These are phyloP conservation scores for Mycosarcoma mackinlayi DNA, from an alignment of 1,284 basidiomycete species.

Conservation along the genomic window DNA sequence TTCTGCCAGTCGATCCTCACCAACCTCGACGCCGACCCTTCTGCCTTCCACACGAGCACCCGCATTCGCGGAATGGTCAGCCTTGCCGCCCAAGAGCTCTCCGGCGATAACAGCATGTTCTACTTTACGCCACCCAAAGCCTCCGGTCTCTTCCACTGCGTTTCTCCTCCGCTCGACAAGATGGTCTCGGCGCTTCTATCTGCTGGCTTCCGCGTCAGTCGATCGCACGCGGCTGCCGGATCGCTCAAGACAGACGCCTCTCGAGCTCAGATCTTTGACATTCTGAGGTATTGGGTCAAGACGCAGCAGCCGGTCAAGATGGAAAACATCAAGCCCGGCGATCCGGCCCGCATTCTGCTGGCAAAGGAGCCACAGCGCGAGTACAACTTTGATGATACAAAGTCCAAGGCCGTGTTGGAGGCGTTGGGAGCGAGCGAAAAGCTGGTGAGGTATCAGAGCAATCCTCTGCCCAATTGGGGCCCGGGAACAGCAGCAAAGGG, in stretches of 20 bases:
- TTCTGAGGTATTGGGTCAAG: conserved; percentile 82
- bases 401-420: conserved; percentile 32
- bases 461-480: conserved; percentile 92
- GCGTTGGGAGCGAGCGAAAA: conserved; percentile 35
- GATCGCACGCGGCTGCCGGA: conserved; percentile 88
- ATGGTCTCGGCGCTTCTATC: conserved; percentile 85
- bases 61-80: conserved; percentile 96
- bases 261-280: conserved; percentile 79
- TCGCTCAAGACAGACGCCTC: conserved; percentile 90
- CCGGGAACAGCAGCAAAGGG: conserved; percentile 72
- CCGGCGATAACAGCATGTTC: conserved; percentile 74
- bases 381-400: conserved; percentile 45
- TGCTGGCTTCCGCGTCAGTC: conserved; percentile 83
- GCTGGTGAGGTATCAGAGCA: conserved; percentile 82
- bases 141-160: conserved; percentile 82
- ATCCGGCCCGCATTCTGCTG: conserved; percentile 77
- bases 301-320: conserved; percentile 79
- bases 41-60: conserved; percentile 78
- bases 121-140: conserved; percentile 90
- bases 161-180: conserved; percentile 48
- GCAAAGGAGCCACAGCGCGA: conserved; percentile 70
- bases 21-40: conserved; percentile 74
- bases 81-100: conserved; percentile 84
- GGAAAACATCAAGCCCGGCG: conserved; percentile 73
- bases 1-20: conserved; percentile 83